These are phyloP conservation scores for Coprinopsis marcescibilis DNA, from an alignment of 768 basidiomycete genomes.

Conservation along the genomic window DNA sequence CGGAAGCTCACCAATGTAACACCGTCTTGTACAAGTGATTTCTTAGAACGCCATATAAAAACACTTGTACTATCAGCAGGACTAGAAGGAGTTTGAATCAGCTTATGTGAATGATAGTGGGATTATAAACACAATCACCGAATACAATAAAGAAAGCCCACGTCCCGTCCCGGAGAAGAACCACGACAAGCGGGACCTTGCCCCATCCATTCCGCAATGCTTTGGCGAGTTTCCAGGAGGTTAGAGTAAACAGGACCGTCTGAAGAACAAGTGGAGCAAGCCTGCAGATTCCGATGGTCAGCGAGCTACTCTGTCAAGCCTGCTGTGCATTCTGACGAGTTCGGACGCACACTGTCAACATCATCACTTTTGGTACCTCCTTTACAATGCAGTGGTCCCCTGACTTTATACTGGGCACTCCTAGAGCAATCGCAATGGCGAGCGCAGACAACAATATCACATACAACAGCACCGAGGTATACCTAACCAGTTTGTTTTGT, in stretches of 20 bases:
- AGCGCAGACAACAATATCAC: constrained; percentile 26
- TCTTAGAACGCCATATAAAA: too few species aligned
- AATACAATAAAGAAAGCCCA: constrained; percentile 37
- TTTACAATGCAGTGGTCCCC: constrained; percentile 29
- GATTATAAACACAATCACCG: constrained; percentile 21
- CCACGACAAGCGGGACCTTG: constrained; percentile 31
- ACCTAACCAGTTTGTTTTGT: not conserved
- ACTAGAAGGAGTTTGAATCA: too few species aligned
- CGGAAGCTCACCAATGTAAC: too few species aligned
- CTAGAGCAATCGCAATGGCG: constrained; percentile 22
- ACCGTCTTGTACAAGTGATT: too few species aligned
- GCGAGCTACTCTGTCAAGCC: not conserved
- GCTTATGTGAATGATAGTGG: too few species aligned
- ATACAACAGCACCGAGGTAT: constrained; percentile 11
- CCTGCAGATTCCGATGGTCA: constrained; percentile 15
- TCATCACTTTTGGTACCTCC: constrained; percentile 19
- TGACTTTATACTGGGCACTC: constrained; percentile 26
- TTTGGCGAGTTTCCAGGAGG: constrained; percentile 28
- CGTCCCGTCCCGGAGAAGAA: constrained; percentile 41
- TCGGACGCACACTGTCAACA: constrained; percentile 26
- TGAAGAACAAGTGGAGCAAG: constrained; percentile 30
- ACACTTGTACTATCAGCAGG: too few species aligned
- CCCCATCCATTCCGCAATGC: constrained; percentile 34
- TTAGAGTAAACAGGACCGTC: constrained; percentile 32
- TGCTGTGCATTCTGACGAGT: not conserved